phyloP scores from a whole-genome alignment of 2,329 filamentous ascomycete genomes.

The Epichloe bromicola region DNA sequence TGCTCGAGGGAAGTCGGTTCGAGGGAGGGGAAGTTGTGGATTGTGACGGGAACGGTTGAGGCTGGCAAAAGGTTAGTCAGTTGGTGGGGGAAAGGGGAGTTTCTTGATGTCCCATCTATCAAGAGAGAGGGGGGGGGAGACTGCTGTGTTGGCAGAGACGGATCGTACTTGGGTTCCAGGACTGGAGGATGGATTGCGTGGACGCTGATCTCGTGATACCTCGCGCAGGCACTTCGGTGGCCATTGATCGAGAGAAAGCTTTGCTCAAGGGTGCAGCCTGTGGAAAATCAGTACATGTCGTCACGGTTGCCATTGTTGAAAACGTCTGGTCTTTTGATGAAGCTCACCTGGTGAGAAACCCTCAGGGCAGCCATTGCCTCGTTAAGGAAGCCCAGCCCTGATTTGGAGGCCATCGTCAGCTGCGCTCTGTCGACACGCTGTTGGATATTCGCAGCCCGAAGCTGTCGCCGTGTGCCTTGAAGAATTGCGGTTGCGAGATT shows the following conservation, averaged over 20 bases:
- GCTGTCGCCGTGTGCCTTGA: conserved; percentile 6
- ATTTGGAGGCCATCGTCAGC: conserved; percentile 14
- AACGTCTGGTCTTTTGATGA: neutral
- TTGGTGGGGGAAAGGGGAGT: neutral
- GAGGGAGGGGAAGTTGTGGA: conserved; percentile 81
- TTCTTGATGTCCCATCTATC: neutral
- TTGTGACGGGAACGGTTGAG: conserved; percentile 62
- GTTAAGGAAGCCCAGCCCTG: conserved; percentile 34
- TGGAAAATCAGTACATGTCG: neutral
- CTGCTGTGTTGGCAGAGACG: neutral
- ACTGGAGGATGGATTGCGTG: conserved; percentile 23
- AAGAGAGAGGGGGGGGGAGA: neutral
- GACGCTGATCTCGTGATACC: conserved; percentile 22
- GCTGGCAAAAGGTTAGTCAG: conserved; percentile 20
- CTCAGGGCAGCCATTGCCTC: conserved; percentile 40
- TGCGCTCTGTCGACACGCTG: neutral
- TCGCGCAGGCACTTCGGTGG: conserved; percentile 34
- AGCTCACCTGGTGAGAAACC: conserved; percentile 27
- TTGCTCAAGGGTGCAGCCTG: conserved; percentile 24
- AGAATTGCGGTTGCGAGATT: conserved; percentile 2
- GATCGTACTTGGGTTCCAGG: conserved; percentile 32
- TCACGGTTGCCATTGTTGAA: neutral
- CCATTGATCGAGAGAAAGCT: conserved; percentile 41
- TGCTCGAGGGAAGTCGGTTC: conserved; percentile 67
- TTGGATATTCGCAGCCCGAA: neutral